These are phyloP conservation scores for Aspergillus spinulosporus DNA, from an alignment of 2,329 filamentous ascomycete species.

Conservation along the genomic window DNA sequence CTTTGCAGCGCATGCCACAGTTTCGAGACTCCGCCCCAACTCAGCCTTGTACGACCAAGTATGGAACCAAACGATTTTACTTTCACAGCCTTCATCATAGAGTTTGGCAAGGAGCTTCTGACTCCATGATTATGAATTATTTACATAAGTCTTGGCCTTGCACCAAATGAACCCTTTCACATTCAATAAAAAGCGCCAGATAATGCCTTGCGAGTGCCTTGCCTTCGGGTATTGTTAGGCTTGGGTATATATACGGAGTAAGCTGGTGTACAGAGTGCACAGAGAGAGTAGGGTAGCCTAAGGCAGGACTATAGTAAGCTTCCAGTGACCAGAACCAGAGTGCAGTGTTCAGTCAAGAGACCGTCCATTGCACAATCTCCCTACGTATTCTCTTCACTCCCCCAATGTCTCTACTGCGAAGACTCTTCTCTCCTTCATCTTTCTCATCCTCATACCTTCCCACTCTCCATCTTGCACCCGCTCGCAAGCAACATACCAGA, in stretches of 20 bases:
- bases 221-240: neutral
- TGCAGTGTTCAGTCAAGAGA: neutral
- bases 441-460: neutral
- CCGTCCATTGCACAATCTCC: neutral
- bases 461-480: neutral
- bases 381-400: neutral
- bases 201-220: slow-evolving; percentile 2
- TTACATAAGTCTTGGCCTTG: neutral
- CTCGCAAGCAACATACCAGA: neutral
- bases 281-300: neutral
- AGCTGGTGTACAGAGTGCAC: neutral
- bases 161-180: neutral
- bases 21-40: neutral
- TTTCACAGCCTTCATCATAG: neutral
- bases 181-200: neutral
- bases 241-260: neutral
- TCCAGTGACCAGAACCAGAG: neutral
- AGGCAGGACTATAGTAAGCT: neutral
- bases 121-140: neutral
- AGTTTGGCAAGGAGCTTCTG: neutral
- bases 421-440: slow-evolving; percentile 3
- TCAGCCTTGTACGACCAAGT: neutral
- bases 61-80: neutral
- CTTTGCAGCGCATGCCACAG: neutral
- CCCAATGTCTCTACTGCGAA: slow-evolving; percentile 3